Base-by-base conservation (phyloP, 805 yeast genomes). In the Starmerella cellae region DNA sequence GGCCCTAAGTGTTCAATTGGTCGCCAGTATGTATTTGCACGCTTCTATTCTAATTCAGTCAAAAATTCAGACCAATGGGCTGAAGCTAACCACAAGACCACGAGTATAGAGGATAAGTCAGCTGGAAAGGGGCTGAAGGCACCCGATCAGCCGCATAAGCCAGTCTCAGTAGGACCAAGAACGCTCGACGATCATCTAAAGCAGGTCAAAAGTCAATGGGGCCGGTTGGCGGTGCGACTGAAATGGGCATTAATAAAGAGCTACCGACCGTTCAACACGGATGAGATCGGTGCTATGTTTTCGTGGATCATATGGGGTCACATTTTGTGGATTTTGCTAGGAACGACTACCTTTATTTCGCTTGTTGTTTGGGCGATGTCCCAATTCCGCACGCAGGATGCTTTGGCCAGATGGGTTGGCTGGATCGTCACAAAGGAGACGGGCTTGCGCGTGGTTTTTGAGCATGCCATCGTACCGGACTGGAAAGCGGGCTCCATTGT, bases 271-370 rank as follows among this genome's bases (percentile, higher is more conserved):
- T 82, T 83, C 64, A 87, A 80, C 57, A 74, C 82, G n/a, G 97
- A 91, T 61, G 96, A 88, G 55, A 71, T 85, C 43, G 73, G 84
- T 28, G 97, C 97, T 2, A 69, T 91, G 48, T 74, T 88, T 44
- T 82, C 95, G 5, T 87, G 97, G 95, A 64, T 91, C 23, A 71
- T 91, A 38, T 78, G 91, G 57, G 93, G 95, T 2, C 88, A 91
- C 55, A 77, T 81, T 2, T 59, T 83, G 8, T 67, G 93, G 63
- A 70, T 91, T 41, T 64, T 84, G 18, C 62, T 87, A 21, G 96
- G 88, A 9, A 88, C 98, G 10, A 91, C 99, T 1, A 84, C 97
- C 1, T 88, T 88, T 58, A 74, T 83, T 22, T 85, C 96, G 4
- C 57, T 85, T 35, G 68, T 87, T 1, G 68, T 91, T 11, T 76